Evolutionary conservation across 2,329 filamentous ascomycete genomes (phyloP).

Genomic region (Exophiala dermatitidis): DNA sequence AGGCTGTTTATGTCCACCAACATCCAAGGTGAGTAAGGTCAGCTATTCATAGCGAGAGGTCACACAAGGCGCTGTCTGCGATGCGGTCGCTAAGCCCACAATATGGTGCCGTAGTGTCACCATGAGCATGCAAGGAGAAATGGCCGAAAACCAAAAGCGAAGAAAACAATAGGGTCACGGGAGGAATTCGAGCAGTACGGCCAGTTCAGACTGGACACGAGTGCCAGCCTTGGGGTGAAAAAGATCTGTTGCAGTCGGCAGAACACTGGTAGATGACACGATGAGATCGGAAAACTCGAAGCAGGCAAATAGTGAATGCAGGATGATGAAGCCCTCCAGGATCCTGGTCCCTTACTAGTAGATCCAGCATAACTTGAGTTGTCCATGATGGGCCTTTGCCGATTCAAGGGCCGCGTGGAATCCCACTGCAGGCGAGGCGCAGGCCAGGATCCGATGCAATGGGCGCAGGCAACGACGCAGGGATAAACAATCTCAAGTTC

Average conservation of each 20-base stretch:
- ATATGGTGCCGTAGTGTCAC: conserved; percentile 1
- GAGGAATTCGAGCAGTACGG: not conserved
- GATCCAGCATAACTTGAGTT: not conserved
- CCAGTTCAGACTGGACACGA: not conserved
- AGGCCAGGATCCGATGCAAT: not conserved
- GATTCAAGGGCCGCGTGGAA: not conserved
- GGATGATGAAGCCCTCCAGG: not conserved
- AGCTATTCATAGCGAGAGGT: not conserved
- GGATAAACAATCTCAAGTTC: not conserved
- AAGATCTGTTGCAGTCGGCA: not conserved
- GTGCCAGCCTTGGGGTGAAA: not conserved
- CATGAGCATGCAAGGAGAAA: not conserved
- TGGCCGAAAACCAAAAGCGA: not conserved
- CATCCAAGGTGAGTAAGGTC: not conserved
- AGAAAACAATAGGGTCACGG: not conserved
- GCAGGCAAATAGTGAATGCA: not conserved
- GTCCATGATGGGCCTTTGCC: not conserved
- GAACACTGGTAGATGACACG: not conserved
- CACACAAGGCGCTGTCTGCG: not conserved
- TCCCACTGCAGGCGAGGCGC: not conserved
- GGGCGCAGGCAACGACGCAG: not conserved
- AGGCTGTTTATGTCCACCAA: not conserved
- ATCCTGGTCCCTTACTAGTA: not conserved
- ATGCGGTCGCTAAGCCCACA: not conserved
- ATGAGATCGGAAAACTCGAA: not conserved